Evolutionary conservation across 345 rosid species (phyloP).

Genomic region (Gossypium raimondii): DNA sequence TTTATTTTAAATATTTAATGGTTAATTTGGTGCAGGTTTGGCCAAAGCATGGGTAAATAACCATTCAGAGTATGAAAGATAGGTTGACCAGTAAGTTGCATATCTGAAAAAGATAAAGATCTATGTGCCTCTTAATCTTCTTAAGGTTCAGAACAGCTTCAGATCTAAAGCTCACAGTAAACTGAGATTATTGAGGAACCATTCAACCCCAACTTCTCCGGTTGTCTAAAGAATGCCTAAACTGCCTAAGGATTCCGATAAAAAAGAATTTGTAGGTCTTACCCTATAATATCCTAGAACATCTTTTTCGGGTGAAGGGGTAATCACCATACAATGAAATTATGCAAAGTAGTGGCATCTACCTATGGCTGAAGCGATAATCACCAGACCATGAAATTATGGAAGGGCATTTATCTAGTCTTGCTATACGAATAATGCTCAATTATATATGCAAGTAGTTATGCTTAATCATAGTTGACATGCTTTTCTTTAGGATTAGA

Average conservation of each 20-base stretch:
- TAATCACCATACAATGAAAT: background rate
- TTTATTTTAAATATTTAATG: too few relatives aligned
- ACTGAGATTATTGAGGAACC: background rate
- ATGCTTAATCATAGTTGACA: slow-evolving; percentile 1
- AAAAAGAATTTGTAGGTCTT: background rate
- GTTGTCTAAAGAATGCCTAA: background rate
- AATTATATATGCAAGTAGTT: background rate
- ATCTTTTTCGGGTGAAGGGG: background rate
- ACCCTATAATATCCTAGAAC: background rate
- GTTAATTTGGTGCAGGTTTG: background rate
- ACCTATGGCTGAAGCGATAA: background rate
- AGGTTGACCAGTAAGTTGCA: background rate
- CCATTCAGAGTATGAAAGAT: background rate
- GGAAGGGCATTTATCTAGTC: background rate
- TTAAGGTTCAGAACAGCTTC: background rate
- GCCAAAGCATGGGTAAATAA: background rate
- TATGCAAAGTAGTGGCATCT: background rate
- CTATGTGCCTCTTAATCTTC: background rate
- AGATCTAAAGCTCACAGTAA: background rate
- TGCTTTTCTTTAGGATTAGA: background rate
- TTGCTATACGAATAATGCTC: background rate
- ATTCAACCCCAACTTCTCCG: background rate
- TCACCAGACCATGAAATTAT: background rate
- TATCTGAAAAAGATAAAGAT: background rate
- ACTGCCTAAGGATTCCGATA: background rate